These are phyloP conservation scores for Phlyctochytrium bullatum DNA, from an alignment of 192 early-diverging fungal species.

Conservation along the genomic window DNA sequence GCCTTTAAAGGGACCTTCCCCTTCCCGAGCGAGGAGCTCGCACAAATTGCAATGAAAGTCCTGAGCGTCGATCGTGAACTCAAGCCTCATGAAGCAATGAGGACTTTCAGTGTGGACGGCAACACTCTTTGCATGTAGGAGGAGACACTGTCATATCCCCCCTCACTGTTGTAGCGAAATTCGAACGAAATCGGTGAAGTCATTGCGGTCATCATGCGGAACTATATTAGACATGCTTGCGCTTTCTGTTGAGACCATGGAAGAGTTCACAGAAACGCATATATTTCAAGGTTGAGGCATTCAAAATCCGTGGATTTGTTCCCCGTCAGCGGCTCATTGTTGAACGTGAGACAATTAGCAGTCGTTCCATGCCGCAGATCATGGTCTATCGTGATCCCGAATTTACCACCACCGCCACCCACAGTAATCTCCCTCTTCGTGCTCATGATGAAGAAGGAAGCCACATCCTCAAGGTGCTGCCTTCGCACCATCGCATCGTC, in stretches of 20 bases:
- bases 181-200: background rate
- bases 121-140: constrained; percentile 14
- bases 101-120: constrained; percentile 10
- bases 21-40: constrained; percentile 7
- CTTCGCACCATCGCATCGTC: constrained; percentile 2
- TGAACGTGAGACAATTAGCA: constrained; percentile 38
- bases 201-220: background rate
- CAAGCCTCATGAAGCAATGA: constrained; percentile 10
- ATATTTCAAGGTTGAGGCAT: constrained; percentile 37
- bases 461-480: constrained; percentile 25
- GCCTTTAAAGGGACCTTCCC: too few species aligned
- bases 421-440: constrained; percentile 33
- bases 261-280: constrained; percentile 34
- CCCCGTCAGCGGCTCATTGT: constrained; percentile 38
- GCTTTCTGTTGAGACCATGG: background rate
- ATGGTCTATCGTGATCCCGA: constrained; percentile 35
- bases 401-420: constrained; percentile 37
- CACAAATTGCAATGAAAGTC: constrained; percentile 9
- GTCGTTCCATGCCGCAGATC: constrained; percentile 33
- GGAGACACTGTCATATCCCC: background rate
- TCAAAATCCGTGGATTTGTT: constrained; percentile 33
- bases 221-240: background rate
- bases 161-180: background rate
- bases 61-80: constrained; percentile 18
- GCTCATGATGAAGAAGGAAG: constrained; percentile 46